Conservation (phyloP, 371 early-diverging fungal species). For the Thermomucor indicae-seudaticae region DNA sequence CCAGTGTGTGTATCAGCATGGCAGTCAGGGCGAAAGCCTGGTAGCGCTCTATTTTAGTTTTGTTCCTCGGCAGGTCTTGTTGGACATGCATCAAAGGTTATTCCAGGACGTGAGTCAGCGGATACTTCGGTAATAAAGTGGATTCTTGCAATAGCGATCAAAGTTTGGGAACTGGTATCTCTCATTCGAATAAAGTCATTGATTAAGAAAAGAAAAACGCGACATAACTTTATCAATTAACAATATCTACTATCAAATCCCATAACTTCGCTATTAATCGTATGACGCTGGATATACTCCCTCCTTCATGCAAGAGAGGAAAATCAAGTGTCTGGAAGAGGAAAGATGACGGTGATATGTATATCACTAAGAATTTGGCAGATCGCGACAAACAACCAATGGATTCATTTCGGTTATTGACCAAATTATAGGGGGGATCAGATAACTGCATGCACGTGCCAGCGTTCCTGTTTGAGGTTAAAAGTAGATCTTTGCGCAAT, state of each 20-base stretch:
- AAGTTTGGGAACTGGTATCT: too few relatives aligned
- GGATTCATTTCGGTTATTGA: not conserved
- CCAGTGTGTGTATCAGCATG: constrained; percentile 17
- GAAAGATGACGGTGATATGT: constrained; percentile 4
- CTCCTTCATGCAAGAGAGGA: constrained; percentile 39
- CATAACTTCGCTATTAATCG: too few relatives aligned
- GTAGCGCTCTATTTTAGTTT: constrained; percentile 33
- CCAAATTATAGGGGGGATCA: not conserved
- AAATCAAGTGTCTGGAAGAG: constrained; percentile 16
- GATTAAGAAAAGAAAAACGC: too few relatives aligned
- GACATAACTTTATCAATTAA: too few relatives aligned
- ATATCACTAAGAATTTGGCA: constrained; percentile 25
- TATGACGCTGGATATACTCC: constrained; percentile 34
- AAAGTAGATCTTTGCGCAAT: not conserved
- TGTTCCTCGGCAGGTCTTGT: constrained; percentile 16
- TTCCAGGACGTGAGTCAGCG: constrained; percentile 36
- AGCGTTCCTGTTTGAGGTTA: not conserved
- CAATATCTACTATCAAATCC: too few relatives aligned
- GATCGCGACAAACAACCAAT: constrained; percentile 19
- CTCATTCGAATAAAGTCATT: too few relatives aligned
- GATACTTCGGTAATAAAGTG: constrained; percentile 6
- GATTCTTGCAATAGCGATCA: too few relatives aligned
- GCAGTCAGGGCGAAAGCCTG: constrained; percentile 16
- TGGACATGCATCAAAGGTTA: constrained; percentile 34
- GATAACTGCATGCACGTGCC: not conserved